Evolutionary conservation across 192 early-diverging fungal species (phyloP).

Genomic region (Gonapodya prolifera): DNA sequence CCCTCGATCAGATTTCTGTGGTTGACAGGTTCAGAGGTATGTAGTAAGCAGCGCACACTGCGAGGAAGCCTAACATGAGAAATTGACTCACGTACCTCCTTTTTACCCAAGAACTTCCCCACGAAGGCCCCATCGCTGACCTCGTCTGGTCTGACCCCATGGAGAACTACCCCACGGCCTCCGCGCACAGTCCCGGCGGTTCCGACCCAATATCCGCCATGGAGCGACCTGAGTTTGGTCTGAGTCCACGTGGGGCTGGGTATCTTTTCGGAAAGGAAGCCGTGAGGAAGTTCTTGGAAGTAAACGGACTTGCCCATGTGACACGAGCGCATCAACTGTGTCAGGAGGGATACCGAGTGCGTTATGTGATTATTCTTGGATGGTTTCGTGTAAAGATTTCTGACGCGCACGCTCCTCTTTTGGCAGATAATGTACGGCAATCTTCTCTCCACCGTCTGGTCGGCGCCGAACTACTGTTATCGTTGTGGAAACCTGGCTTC

Average conservation of each 20-base stretch:
- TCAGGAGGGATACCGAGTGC: slow-evolving; percentile 69
- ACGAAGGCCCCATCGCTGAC: slow-evolving; percentile 89
- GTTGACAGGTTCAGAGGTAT: slow-evolving; percentile 72
- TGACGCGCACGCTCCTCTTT: slow-evolving; percentile 5
- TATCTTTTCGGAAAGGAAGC: slow-evolving; percentile 75
- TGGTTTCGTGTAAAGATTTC: slow-evolving; percentile 4
- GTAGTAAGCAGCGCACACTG: too few species aligned
- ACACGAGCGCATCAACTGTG: slow-evolving; percentile 79
- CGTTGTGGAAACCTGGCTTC: slow-evolving; percentile 76
- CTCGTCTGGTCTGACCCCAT: slow-evolving; percentile 81
- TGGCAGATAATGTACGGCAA: slow-evolving; percentile 73
- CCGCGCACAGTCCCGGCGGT: slow-evolving; percentile 16
- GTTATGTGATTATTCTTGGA: slow-evolving; percentile 1
- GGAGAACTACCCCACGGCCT: not conserved
- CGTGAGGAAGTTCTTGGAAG: slow-evolving; percentile 62
- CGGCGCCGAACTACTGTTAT: slow-evolving; percentile 74
- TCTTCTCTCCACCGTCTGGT: slow-evolving; percentile 78
- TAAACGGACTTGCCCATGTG: slow-evolving; percentile 68
- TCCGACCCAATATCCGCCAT: not conserved
- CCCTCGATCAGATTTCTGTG: slow-evolving; percentile 74
- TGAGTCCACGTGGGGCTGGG: slow-evolving; percentile 76
- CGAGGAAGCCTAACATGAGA: too few species aligned
- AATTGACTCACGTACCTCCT: not conserved
- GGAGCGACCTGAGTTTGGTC: slow-evolving; percentile 61
- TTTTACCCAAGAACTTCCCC: slow-evolving; percentile 69